Evolutionary conservation across 2,329 filamentous ascomycete genomes (phyloP), one percentile per base, ranked within the genome.

Genomic region (Leptographium lundbergii): DNA sequence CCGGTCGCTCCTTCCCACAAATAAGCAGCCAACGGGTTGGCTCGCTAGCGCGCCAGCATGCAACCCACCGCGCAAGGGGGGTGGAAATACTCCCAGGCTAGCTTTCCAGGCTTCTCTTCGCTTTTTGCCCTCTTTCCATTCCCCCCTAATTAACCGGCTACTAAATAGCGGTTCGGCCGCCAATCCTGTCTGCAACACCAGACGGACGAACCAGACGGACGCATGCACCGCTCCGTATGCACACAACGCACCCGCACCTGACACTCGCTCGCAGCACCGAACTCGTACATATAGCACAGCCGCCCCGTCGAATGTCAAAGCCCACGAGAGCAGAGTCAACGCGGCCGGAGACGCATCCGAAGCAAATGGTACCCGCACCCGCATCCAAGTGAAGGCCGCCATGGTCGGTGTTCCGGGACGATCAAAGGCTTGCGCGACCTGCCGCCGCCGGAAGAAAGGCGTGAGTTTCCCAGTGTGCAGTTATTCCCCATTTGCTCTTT

Each of bases 391-490:
- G 14, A 50, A 50, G 47, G 47, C 58, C 45, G 58, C 56, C 47
- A 64, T 64, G 63, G 63, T 64, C 52, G 63, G 63, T 32, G 63
- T 64, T 59, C 63, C 63, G 2, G 63, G 63, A 54, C 63, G 63
- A n/a, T 64, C 63, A 36, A 64, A 64, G 59, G 63, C 63, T 25
- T 64, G 63, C 58, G 51, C 62, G 57, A 64, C 63, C 19, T 64
- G 63, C 51, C 63, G 63, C 29, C 59, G 62, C 36, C 63, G 63
- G 58, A 64, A 64, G 57, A 64, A 64, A 58, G 63, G 63, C 47
- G 63, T 64, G 57, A 61, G 63, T 62, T 10, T 42, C 14, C 17
- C n/a, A 47, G 25, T 51, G 27, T 34, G 32, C 32, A 29, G 7
- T 29, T 29, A 29, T 29, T 29, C 27, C 27, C 27, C 27, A 29